phyloP scores from a whole-genome alignment of 495 filamentous ascomycete genomes.

The Penicillium bialowiezense region DNA sequence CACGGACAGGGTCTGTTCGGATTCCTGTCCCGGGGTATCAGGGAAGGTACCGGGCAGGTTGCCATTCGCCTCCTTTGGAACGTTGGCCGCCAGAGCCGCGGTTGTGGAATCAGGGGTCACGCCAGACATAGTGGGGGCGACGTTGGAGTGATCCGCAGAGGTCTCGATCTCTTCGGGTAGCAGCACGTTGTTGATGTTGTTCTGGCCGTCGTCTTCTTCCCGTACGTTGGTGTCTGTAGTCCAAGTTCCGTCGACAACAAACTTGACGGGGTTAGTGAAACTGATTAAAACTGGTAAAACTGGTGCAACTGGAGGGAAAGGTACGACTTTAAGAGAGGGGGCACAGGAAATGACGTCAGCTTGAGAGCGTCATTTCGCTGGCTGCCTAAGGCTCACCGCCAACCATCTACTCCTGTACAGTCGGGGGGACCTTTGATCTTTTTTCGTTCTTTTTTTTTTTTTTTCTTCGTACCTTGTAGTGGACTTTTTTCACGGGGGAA shows the following conservation, averaged over 20 bases:
- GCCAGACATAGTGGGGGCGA: conserved; percentile 59
- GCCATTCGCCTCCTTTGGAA: conserved; percentile 56
- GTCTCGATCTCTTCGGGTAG: conserved; percentile 65
- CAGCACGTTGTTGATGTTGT: conserved; percentile 89
- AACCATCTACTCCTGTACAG: not conserved
- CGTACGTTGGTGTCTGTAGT: conserved; percentile 72
- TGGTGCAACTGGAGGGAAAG: no score
- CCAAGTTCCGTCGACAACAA: conserved; percentile 90
- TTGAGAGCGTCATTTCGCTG: not conserved
- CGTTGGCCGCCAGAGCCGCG: conserved; percentile 62
- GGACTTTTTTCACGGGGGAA: conserved; percentile 63
- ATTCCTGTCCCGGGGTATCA: conserved; percentile 64
- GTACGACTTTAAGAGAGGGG: conserved; percentile 6
- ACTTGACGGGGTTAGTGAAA: no score
- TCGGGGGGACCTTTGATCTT: no score
- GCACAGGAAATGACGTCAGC: conserved; percentile 33
- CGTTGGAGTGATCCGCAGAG: conserved; percentile 10
- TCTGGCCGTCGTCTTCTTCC: conserved; percentile 70
- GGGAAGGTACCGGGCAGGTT: conserved; percentile 76
- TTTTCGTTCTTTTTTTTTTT: no score
- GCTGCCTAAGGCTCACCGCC: conserved; percentile 20
- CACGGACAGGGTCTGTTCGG: conserved; percentile 56
- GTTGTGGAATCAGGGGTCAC: conserved; percentile 75
- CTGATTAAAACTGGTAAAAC: conserved; percentile 42
- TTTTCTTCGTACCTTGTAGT: conserved; percentile 67